Evolutionary conservation across 495 filamentous ascomycete species (phyloP), one percentile per base, ranked within the genome.

Genomic region (Xylaria castorea): DNA sequence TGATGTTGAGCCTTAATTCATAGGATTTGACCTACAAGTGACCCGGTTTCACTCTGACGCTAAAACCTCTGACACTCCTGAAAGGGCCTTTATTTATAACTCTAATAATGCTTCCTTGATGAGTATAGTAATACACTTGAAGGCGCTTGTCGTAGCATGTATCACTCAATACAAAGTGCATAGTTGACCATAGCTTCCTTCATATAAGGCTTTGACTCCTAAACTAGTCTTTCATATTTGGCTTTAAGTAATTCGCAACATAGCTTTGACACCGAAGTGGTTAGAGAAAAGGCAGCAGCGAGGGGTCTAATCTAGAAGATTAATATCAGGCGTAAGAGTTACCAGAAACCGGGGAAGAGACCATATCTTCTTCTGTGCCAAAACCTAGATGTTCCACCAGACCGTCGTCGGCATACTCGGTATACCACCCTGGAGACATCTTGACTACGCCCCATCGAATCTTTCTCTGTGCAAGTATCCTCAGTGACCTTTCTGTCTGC

Each of bases 401-500:
- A 1, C 34, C 60, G 7, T 62, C 36, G 2, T 25, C 3, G 5
- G 4, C 36, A 40, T 40, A 40, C 11, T 70, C 40, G 5, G 20
- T 18, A 14, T 62, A 40, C 60, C 60, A 62, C n/a, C 42, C 36
- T 40, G 20, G 20, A 18, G 20, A 20, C 60, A 62, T 62, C 32
- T 22, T 14, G 36, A 62, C n/a, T n/a, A 42, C 36, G 36, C 60
- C 60, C 60, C 60, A 62, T 40, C 60, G 60, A 22, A 62, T 40
- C 7, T 62, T 62, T 18, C 34, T 40, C 60, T 62, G 60, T 14
- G 36, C 60, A 25, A 62, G 36, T 16, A 42, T 32, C 25, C 8
- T 62, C 60, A 42, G 40, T 36, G 55, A 34, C 30, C 30, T 60
- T 36, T 36, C 5, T 60, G 1, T 36, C 32, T 32, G 55, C 55